Evolutionary conservation across 768 basidiomycete genomes (phyloP), one percentile per base, ranked within the genome.

Genomic region (Mycena pura): DNA sequence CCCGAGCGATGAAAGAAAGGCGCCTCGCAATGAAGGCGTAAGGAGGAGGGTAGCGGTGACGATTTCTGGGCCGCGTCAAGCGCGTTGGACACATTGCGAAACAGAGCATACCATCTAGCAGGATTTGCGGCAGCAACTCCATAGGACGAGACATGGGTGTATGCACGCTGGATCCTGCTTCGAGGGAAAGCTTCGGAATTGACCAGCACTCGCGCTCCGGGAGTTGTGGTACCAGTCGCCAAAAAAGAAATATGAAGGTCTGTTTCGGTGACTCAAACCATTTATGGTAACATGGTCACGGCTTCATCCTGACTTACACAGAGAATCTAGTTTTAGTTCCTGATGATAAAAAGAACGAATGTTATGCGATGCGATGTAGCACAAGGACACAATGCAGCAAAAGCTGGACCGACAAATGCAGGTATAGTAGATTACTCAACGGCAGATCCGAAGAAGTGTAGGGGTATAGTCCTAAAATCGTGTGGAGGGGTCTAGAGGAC

Each of bases 401-500:
- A 59, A 54, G 29, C 24, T 27, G 54, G 58, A 61, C 55, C 19
- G 58, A 53, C 29, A 57, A 54, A 62, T 62, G 64, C 60, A 60
- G 64, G 64, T 66, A 66, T 66, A 57, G 55, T 66, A 65, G 53
- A 66, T 66, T 66, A 66, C 55, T 61, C 60, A 50, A 54, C 44
- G 49, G 56, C 40, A 56, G 46, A 60, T 60, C 59, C 59, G 63
- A 65, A 46, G 55, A 55, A 61, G 72, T 62, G 51, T 69, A 54
- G 56, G 61, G 54, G 60, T 61, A 65, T 61, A 60, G 70, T 62
- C 69, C 76, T 72, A 87, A 74, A 84, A 80, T 72, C 74, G 82
- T 53, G 82, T 78, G 51, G 84, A 77, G 29, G 87, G 87, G 72
- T 86, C 87, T 57, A 89, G 72, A 41, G 87, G 87, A 54, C 87